These are phyloP conservation scores for Kluyveromyces lactis DNA, from an alignment of 805 yeast genomes.

Conservation along the genomic window DNA sequence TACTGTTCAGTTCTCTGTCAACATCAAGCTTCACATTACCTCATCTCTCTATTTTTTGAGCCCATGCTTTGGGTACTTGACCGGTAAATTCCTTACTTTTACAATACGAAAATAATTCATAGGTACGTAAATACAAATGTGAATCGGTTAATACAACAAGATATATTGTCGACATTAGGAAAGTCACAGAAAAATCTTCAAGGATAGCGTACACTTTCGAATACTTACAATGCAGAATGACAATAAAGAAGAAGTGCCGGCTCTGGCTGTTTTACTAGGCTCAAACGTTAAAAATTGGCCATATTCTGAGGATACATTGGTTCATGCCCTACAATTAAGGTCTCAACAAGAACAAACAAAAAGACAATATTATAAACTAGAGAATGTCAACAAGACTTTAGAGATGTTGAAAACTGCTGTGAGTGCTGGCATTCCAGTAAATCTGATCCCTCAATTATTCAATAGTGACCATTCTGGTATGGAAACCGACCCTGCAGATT, in stretches of 20 bases:
- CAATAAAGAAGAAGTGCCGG: constrained; percentile 1
- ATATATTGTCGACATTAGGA: too few relatives aligned
- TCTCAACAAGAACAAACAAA: constrained; percentile 74
- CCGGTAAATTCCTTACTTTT: too few relatives aligned
- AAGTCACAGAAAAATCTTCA: too few relatives aligned
- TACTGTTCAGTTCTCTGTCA: too few relatives aligned
- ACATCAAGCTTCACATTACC: too few relatives aligned
- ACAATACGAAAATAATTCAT: too few relatives aligned
- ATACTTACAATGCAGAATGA: background rate
- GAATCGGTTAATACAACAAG: too few relatives aligned
- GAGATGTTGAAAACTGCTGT: constrained; percentile 56
- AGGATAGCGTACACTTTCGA: too few relatives aligned
- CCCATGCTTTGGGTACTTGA: too few relatives aligned
- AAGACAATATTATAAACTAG: constrained; percentile 67
- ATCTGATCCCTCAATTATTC: constrained; percentile 55
- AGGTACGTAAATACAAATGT: too few relatives aligned
- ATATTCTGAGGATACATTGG: constrained; percentile 47
- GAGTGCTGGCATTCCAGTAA: constrained; percentile 53
- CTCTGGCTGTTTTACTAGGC: constrained; percentile 38
- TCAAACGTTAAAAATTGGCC: constrained; percentile 45
- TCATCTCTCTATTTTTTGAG: too few relatives aligned
- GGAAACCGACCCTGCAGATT: background rate
- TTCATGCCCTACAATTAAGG: constrained; percentile 49
- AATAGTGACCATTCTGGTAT: background rate
- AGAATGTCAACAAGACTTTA: constrained; percentile 49